These are phyloP conservation scores for Dujonia santamariae DNA, from an alignment of 1,139 yeast genomes.

Conservation along the genomic window DNA sequence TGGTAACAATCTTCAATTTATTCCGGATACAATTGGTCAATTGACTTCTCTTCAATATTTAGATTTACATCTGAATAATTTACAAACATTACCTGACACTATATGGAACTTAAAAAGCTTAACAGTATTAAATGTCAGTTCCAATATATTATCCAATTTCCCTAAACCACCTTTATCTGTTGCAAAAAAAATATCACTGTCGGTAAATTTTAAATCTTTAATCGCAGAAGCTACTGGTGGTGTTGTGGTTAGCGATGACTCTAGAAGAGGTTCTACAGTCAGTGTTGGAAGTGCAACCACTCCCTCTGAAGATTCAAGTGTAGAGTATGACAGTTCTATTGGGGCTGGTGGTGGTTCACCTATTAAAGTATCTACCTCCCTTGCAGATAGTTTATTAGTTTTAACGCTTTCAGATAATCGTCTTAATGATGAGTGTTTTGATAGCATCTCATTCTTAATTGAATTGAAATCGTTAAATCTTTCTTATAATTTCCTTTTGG, in stretches of 20 bases:
- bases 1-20: conserved; percentile 67
- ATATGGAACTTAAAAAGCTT: conserved; percentile 65
- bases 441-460: conserved; percentile 57
- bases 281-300: conserved; percentile 1
- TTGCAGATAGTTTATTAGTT: conserved; percentile 52
- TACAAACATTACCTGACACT: conserved; percentile 65
- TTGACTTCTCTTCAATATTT: conserved; percentile 61
- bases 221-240: conserved; percentile 8
- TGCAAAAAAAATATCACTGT: conserved; percentile 34
- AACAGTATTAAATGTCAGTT: conserved; percentile 67
- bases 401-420: conserved; percentile 82
- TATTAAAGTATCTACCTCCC: conserved; percentile 20
- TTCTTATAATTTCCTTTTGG: conserved; percentile 80
- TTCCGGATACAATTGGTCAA: conserved; percentile 69
- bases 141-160: conserved; percentile 68
- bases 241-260: conserved; percentile 4
- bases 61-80: conserved; percentile 84
- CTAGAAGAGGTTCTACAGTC: conserved; percentile 1
- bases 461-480: conserved; percentile 67
- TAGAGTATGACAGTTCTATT: neutral
- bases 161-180: conserved; percentile 53
- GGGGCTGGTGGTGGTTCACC: neutral
- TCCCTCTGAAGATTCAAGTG: conserved; percentile 1
- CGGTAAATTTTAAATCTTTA: conserved; percentile 21
- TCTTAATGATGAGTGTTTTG: conserved; percentile 74